Base-by-base conservation (phyloP, 352 stramenopile species). In the Pythium biforme region DNA sequence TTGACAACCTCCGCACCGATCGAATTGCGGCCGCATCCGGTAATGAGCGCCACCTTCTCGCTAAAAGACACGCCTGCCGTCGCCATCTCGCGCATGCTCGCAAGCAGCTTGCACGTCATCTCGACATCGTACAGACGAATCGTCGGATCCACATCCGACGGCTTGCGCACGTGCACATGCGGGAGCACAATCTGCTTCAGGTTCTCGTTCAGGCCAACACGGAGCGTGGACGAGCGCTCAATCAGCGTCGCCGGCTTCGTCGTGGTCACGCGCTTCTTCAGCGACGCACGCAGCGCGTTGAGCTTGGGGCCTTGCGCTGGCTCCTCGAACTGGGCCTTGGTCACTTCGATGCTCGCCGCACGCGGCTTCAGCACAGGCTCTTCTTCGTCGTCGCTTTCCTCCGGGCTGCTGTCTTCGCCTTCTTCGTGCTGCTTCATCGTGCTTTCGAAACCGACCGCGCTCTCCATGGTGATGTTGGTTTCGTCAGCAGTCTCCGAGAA, bases 1-100 rank as follows among this genome's bases (percentile, higher is more conserved):
- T 92, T 94, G 25, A 95, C 83, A 7, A 96, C 70, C 61, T 95
- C 86, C 0, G 77, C 81, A 50, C 81, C 88, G 61, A 96, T 96
- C 8, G 88, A 96, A 61, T 93, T 89, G 50, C 77, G 75, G 12
- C 88, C 88, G 56, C 86, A 94, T 51, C 88, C 86, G 14, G 88
- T 96, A 47, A 95, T 68, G n/a, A 96, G 60, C 11, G 86, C 88
- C 6, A 93, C 82, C 73, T 95, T 94, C 41, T 83, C 85, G 11
- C 59, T 77, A 61, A 96, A 96, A n/a, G 81, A 94, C 23, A 94
- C 81, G 56, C 88, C 88, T 17, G 76, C 79, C 8, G 82, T 83
- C 1, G 88, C 88, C 77, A 95, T 93, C 55, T 95, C 86, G 25
- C 81, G 81, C 84, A 96, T 92, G 65, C 81, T 90, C 27, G 79